Evolutionary conservation across 768 basidiomycete species (phyloP), one percentile per base, ranked within the genome.

Genomic region (Lyophyllum semitale): DNA sequence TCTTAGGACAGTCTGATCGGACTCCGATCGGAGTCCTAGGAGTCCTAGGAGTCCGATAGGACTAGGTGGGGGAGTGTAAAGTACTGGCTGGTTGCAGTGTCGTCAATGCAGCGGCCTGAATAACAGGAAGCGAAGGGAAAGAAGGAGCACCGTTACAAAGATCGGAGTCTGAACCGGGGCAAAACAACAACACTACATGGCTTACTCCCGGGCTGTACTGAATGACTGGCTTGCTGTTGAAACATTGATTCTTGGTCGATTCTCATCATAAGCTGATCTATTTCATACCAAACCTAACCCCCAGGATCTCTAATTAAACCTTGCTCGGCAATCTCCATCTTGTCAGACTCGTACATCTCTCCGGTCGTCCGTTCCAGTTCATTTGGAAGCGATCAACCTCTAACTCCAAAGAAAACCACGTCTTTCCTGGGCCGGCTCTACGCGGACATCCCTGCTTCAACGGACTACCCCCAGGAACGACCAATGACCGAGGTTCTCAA

Each of bases 31-130:
- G n/a, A n/a, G n/a, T n/a, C n/a, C n/a, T n/a, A n/a, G n/a, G n/a
- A n/a, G n/a, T n/a, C n/a, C n/a, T n/a, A n/a, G n/a, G n/a, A n/a
- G n/a, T n/a, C n/a, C n/a, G n/a, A n/a, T n/a, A n/a, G n/a, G n/a
- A n/a, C n/a, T n/a, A n/a, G n/a, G n/a, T n/a, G n/a, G n/a, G n/a
- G n/a, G n/a, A n/a, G n/a, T n/a, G n/a, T n/a, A n/a, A n/a, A n/a
- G n/a, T n/a, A n/a, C n/a, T n/a, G n/a, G n/a, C n/a, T n/a, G n/a
- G n/a, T n/a, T n/a, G 85, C 20, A 84, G 71, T 2, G 92, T 95
- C 8, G 93, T 94, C 37, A 96, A 73, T 1, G 93, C 91, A 0
- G 89, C 82, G 13, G 83, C 85, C 23, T 68, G 69, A 8, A 68
- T 13, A 78, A 63, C 54, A 79, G 65, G 60, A 71, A 66, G 55